Evolutionary conservation across 177 flowering plant species (phyloP), one percentile per base, ranked within the genome.

Genomic region (Telopea speciosissima): DNA sequence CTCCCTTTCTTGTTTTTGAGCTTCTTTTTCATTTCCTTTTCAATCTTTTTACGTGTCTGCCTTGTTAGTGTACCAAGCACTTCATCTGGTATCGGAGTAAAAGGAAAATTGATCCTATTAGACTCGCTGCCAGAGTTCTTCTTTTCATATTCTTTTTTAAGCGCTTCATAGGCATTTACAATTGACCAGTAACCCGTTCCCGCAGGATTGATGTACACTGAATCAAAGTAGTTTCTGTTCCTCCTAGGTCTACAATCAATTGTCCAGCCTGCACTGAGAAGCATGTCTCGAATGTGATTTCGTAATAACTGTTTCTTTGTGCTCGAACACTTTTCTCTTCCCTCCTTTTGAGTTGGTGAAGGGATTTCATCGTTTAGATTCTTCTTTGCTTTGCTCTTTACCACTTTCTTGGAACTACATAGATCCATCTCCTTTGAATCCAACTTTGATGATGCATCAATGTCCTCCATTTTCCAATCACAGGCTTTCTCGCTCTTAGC

Each of bases 161-260:
- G 82, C 45, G 97, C 96, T 77, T 88, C 85, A 86, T 96, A 91
- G 21, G 99, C 99, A 81, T 93, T 96, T 63, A 86, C 79, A 68
- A 96, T 87, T 7, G 99, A 96, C 99, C 99, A 96, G 65, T 84
- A 88, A 17, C 87, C 90, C 5, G 90, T 85, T 67, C 98, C 97
- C 8, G 82, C 2, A 13, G 93, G 96, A 69, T 77, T 88, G 56
- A 91, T 77, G 69, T 96, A 96, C 61, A 96, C 98, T 6, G 95
- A 86, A 86, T 96, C 99, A 33, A 76, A 75, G 75, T 93, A 93
- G 70, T 88, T 86, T 80, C 92, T 88, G 71, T 85, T 87, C 78
- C 81, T 86, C 76, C 99, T 84, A 40, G 93, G 93, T 69, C 97
- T 83, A 71, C 83, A 85, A 71, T 93, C 98, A 64, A 96, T 87